Percentiles rank a stretch among this genome's conserved stretches.
Conservation (phyloP, 768 basidiomycete species). For the Xerocomellus dryophilus region DNA sequence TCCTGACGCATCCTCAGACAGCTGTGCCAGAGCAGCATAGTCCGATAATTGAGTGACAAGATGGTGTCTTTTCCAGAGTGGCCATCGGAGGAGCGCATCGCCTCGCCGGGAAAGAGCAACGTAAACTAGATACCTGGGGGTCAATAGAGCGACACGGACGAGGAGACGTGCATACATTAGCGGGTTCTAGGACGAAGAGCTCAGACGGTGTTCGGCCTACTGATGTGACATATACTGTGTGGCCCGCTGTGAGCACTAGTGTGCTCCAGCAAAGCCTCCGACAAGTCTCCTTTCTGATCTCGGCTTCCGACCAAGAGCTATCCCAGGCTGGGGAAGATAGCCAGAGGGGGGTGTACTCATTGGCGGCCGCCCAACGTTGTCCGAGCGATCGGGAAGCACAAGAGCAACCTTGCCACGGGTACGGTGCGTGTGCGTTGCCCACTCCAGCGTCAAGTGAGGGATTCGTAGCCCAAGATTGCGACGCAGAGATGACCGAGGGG, state of each 20-base stretch:
- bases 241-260: slow-evolving; percentile 59
- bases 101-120: slow-evolving; percentile 75
- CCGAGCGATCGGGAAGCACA: slow-evolving; percentile 52
- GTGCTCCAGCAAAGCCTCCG: slow-evolving; percentile 74
- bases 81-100: slow-evolving; percentile 33
- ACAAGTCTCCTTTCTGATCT: slow-evolving; percentile 68
- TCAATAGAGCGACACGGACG: slow-evolving; percentile 2
- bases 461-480: slow-evolving; percentile 9
- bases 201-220: slow-evolving; percentile 39
- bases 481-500: slow-evolving; percentile 37
- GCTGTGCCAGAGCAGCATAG: slow-evolving; percentile 69
- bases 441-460: not conserved
- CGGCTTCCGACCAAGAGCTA: slow-evolving; percentile 52
- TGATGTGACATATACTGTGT: slow-evolving; percentile 58
- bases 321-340: slow-evolving; percentile 63
- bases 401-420: slow-evolving; percentile 37
- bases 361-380: slow-evolving; percentile 46
- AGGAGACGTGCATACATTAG: slow-evolving; percentile 49
- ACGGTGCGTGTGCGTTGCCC: not conserved
- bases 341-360: slow-evolving; percentile 62
- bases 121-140: slow-evolving; percentile 46
- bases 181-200: slow-evolving; percentile 58
- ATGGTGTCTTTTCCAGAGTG: slow-evolving; percentile 59
- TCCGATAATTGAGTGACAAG: slow-evolving; percentile 72
- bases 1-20: slow-evolving; percentile 60